Evolutionary conservation across 129 eudicot genomes (phyloP).

Genomic region (Saussurea involucrata): DNA sequence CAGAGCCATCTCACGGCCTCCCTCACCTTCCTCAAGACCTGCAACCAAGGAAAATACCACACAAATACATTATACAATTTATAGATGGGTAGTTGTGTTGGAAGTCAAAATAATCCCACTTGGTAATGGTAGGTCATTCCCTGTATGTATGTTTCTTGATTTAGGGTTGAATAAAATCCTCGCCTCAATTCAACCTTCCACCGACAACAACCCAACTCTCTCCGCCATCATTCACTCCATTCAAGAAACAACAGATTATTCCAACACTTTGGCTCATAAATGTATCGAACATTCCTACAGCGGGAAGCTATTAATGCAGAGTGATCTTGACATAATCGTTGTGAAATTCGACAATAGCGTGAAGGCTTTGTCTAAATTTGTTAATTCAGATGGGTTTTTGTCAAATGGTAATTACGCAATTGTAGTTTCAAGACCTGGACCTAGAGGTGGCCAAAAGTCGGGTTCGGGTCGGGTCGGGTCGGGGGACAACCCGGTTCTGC

Average conservation of each 20-base stretch:
- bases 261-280: slow-evolving; percentile 39
- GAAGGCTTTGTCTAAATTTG: slow-evolving; percentile 37
- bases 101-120: too few species aligned
- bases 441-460: too few species aligned
- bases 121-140: too few species aligned
- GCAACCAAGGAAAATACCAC: too few species aligned
- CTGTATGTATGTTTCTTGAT: too few species aligned
- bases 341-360: slow-evolving; percentile 46
- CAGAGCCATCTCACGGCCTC: too few species aligned
- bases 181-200: slow-evolving; percentile 34
- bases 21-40: too few species aligned
- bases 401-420: slow-evolving; percentile 44
- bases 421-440: slow-evolving; percentile 64
- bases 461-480: too few species aligned
- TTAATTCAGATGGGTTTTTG: slow-evolving; percentile 42
- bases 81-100: too few species aligned
- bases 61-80: too few species aligned
- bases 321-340: slow-evolving; percentile 64
- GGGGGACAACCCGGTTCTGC: too few species aligned
- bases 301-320: slow-evolving; percentile 90
- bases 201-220: slow-evolving; percentile 32
- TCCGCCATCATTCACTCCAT: slow-evolving; percentile 33
- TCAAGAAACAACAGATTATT: slow-evolving; percentile 31
- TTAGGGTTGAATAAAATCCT: too few species aligned
- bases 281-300: slow-evolving; percentile 50